Evolutionary conservation across 805 yeast genomes (phyloP).

Genomic region (Sugiyamaella valdiviana): DNA sequence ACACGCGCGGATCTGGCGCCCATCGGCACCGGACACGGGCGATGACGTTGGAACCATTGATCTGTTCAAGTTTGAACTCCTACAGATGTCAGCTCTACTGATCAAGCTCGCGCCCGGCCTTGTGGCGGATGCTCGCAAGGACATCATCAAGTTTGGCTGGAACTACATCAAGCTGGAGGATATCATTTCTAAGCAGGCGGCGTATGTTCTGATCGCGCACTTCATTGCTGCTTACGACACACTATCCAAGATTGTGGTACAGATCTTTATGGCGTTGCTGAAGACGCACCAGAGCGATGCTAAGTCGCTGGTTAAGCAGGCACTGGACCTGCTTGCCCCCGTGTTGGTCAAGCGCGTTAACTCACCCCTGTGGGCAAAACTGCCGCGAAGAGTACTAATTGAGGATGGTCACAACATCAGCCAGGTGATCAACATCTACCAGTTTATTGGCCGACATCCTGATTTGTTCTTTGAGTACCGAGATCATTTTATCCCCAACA

Average conservation of each 20-base stretch:
- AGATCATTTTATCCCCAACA: conserved; percentile 82
- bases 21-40: conserved; percentile 35
- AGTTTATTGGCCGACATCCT: conserved; percentile 79
- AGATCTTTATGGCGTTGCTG: conserved; percentile 83
- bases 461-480: conserved; percentile 79
- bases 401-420: conserved; percentile 85
- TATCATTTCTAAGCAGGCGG: conserved; percentile 81
- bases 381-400: conserved; percentile 87
- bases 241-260: conserved; percentile 81
- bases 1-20: conserved; percentile 66
- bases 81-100: conserved; percentile 74
- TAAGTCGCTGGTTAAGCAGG: conserved; percentile 74
- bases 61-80: conserved; percentile 63
- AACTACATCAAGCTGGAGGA: conserved; percentile 85
- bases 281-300: conserved; percentile 83
- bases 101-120: conserved; percentile 59
- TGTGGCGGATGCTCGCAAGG: conserved; percentile 62
- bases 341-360: conserved; percentile 65
- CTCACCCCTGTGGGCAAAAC: conserved; percentile 72
- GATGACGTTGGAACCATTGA: conserved; percentile 62
- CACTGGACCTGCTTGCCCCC: conserved; percentile 83
- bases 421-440: conserved; percentile 82
- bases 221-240: conserved; percentile 86
- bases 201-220: conserved; percentile 79
- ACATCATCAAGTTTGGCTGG: conserved; percentile 92